Percentiles rank a stretch among this genome's conserved stretches.
These are phyloP conservation scores for Fusarium compactum DNA, from an alignment of 2,329 filamentous ascomycete genomes.

Conservation along the genomic window DNA sequence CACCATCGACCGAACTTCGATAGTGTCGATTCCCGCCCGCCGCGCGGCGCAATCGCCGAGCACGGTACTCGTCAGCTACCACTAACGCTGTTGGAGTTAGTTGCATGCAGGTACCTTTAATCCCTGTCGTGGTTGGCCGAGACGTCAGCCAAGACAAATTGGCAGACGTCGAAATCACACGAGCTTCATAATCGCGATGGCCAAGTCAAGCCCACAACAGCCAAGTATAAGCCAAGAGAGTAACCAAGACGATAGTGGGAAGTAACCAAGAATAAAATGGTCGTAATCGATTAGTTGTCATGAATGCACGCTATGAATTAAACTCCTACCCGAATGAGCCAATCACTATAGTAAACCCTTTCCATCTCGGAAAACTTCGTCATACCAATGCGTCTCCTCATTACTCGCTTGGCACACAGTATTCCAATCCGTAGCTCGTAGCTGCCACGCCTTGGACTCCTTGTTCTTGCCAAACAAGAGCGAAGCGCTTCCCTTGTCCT, in stretches of 20 bases:
- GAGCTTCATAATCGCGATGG: neutral
- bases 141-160: conserved; percentile 31
- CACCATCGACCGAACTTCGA: neutral
- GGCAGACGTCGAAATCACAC: conserved; percentile 3
- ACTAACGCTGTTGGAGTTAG: neutral
- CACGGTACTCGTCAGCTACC: neutral
- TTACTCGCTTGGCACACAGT: conserved; percentile 38
- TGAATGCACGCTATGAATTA: conserved; percentile 40
- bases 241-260: neutral
- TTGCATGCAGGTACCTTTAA: conserved; percentile 22
- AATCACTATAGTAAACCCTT: conserved; percentile 33
- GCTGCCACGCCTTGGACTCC: conserved; percentile 32
- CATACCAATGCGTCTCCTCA: conserved; percentile 34
- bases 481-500: conserved; percentile 19
- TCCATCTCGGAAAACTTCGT: conserved; percentile 42
- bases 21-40: neutral
- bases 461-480: conserved; percentile 42
- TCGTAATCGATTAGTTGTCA: conserved; percentile 13
- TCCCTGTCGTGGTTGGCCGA: neutral
- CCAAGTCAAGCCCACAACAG: neutral
- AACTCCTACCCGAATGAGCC: conserved; percentile 25
- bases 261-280: neutral
- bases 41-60: conserved; percentile 4
- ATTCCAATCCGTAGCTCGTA: conserved; percentile 38
- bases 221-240: neutral